Evolutionary conservation across 1,284 basidiomycete genomes (phyloP), one percentile per base, ranked within the genome.

Genomic region (Trichosporon ovoides): DNA sequence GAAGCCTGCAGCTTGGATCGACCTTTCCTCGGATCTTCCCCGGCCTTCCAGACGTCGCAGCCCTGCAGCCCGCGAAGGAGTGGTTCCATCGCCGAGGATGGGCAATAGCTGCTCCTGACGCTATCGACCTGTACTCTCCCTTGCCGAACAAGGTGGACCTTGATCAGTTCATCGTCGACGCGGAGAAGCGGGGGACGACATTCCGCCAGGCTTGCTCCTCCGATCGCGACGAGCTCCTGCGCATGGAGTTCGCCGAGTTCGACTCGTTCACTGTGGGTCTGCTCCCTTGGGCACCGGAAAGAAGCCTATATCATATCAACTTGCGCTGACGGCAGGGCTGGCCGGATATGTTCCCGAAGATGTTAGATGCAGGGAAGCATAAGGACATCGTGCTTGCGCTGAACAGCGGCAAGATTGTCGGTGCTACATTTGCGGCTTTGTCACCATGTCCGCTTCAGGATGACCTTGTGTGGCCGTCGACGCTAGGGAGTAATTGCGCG

Each of bases 11-110:
- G 53, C 59, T 68, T n/a, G 67, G 67, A n/a, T 59, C 58, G 14
- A 53, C 40, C 3, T 68, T 66, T 24, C 67, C 67, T 2, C 58
- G 67, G 14, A 63, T 68, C 38, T 68, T 66, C 48, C 67, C 67
- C 31, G 67, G 67, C 22, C 33, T 67, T 12, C 67, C 67, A 3
- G 53, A 43, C 4, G 36, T 58, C 12, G 52, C 52, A 3, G 59
- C 40, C 4, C 59, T 63, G 48, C 51, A 61, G 38, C 40, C 35
- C 2, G 58, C 59, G 0, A 22, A 22, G n/a, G 19, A 13, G 2
- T 68, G 61, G 59, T 61, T 68, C 33, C 35, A 40, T 10, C 49
- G 49, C 31, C 52, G 61, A 9, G 65, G 63, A 2, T 67, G 60
- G 66, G 43, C 18, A 35, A 56, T 59, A 20, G 18, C 33, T 2